phyloP scores from a whole-genome alignment of 2,329 filamentous ascomycete species.

The Rhynchosporium graminicola region DNA sequence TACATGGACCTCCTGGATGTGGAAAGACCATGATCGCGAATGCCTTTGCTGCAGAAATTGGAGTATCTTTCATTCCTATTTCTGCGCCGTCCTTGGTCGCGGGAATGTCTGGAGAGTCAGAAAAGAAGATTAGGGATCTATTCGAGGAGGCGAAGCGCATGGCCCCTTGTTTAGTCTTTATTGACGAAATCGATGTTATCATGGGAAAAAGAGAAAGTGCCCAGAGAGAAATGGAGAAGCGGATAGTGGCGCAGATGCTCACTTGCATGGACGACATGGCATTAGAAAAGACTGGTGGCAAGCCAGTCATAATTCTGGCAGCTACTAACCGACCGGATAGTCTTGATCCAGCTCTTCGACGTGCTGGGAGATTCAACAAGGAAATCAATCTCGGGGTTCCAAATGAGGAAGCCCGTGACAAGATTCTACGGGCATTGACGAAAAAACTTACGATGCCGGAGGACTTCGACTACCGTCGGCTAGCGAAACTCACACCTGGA shows the following conservation, averaged over 20 bases:
- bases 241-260: slow-evolving; percentile 80
- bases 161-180: slow-evolving; percentile 87
- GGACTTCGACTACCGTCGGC: slow-evolving; percentile 69
- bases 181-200: slow-evolving; percentile 91
- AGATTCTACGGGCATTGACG: slow-evolving; percentile 76
- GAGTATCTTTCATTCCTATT: slow-evolving; percentile 79
- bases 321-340: slow-evolving; percentile 89
- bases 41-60: slow-evolving; percentile 73
- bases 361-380: slow-evolving; percentile 75
- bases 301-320: slow-evolving; percentile 84
- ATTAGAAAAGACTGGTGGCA: slow-evolving; percentile 69
- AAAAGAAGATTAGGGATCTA: slow-evolving; percentile 80
- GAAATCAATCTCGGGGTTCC: slow-evolving; percentile 89
- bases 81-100: slow-evolving; percentile 79
- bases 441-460: slow-evolving; percentile 62
- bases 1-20: slow-evolving; percentile 83
- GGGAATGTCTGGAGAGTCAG: slow-evolving; percentile 86
- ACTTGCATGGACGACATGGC: slow-evolving; percentile 84
- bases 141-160: slow-evolving; percentile 86
- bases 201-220: slow-evolving; percentile 82
- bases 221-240: slow-evolving; percentile 85
- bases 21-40: slow-evolving; percentile 85
- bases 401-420: slow-evolving; percentile 72
- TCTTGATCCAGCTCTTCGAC: slow-evolving; percentile 74
- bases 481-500: slow-evolving; percentile 85